These are phyloP conservation scores for Suillus subalutaceus DNA, from an alignment of 768 basidiomycete species.

Conservation along the genomic window DNA sequence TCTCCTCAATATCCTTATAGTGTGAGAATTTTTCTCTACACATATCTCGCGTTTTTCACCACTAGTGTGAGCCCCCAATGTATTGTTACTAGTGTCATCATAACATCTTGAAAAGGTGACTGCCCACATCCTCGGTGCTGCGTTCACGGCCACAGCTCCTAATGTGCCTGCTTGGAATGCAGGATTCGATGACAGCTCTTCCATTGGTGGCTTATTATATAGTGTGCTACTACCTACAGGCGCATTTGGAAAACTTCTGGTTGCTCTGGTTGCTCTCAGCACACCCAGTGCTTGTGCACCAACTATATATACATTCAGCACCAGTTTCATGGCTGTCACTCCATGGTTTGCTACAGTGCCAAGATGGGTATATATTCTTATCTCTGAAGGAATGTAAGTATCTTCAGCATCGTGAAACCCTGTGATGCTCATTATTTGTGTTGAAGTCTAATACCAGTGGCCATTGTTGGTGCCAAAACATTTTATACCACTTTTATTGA, in stretches of 20 bases:
- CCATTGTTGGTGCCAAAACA: conserved; percentile 45
- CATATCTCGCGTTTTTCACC: conserved; percentile 48
- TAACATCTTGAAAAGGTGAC: conserved; percentile 32
- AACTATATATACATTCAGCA: conserved; percentile 58
- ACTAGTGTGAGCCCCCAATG: conserved; percentile 38
- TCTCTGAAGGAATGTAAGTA: conserved; percentile 48
- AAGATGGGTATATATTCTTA: conserved; percentile 48
- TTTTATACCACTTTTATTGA: conserved; percentile 51
- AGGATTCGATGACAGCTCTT: conserved; percentile 43
- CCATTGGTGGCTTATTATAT: conserved; percentile 48
- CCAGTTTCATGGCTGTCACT: conserved; percentile 45
- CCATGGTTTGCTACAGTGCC: conserved; percentile 40
- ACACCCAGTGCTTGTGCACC: conserved; percentile 60
- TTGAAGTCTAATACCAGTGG: conserved; percentile 46
- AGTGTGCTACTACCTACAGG: conserved; percentile 42
- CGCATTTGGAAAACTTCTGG: conserved; percentile 50
- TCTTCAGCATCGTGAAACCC: not conserved
- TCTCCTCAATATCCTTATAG: conserved; percentile 24
- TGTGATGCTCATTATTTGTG: not conserved
- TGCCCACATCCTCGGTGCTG: conserved; percentile 47
- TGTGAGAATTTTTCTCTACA: conserved; percentile 44
- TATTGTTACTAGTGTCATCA: not conserved
- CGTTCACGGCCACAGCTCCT: conserved; percentile 45
- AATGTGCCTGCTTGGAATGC: conserved; percentile 41
- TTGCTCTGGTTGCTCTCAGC: conserved; percentile 53